Conservation (phyloP, 129 eudicot species). For the Saussurea involucrata region DNA sequence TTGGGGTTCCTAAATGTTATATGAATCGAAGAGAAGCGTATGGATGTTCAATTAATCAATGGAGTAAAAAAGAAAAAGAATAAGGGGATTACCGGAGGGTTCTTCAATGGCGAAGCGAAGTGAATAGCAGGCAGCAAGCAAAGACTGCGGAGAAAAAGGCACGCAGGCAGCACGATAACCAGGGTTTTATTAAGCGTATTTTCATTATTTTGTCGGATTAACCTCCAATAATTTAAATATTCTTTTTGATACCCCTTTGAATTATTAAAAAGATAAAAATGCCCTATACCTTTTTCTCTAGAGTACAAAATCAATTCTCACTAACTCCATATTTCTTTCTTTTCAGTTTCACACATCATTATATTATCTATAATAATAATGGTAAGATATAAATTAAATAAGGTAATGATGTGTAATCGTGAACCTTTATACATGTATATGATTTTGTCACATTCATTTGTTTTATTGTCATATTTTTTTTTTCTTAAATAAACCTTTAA, state of each 20-base stretch:
- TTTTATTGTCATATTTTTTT: too few species aligned
- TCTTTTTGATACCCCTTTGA: not conserved
- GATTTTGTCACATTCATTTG: too few species aligned
- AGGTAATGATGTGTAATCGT: too few species aligned
- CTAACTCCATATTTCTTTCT: too few species aligned
- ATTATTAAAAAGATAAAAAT: not conserved
- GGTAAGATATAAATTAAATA: too few species aligned
- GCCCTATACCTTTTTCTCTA: not conserved
- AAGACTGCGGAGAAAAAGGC: conserved; percentile 7
- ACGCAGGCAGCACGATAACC: conserved; percentile 5
- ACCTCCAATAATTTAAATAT: not conserved
- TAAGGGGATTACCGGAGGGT: conserved; percentile 1
- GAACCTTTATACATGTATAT: too few species aligned
- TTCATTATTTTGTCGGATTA: not conserved
- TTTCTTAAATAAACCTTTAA: too few species aligned
- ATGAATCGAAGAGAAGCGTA: not conserved
- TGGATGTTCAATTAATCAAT: not conserved
- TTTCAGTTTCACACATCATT: too few species aligned
- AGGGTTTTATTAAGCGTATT: conserved; percentile 16
- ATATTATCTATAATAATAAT: too few species aligned
- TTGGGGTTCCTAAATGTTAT: not conserved
- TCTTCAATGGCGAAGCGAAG: conserved; percentile 20
- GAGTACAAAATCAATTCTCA: too few species aligned
- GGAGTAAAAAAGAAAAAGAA: not conserved
- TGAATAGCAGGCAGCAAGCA: conserved; percentile 17